Conservation (phyloP, 2,329 filamentous ascomycete genomes). For the Trichoderma simmonsii region DNA sequence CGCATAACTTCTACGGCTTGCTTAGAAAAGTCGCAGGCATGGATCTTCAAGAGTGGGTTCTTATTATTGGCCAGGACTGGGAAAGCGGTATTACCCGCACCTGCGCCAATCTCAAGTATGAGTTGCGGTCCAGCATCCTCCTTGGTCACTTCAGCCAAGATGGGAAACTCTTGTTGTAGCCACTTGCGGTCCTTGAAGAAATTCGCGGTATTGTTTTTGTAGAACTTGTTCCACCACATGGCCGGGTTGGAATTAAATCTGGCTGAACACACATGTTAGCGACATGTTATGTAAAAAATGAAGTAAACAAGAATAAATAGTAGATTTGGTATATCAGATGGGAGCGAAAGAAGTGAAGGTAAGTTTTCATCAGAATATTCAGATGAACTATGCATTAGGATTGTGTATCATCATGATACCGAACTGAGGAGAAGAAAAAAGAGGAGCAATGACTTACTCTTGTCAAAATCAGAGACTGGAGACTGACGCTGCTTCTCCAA, state of each 20-base stretch:
- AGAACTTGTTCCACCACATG: constrained; percentile 98
- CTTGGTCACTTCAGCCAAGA: constrained; percentile 72
- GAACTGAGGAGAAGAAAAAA: not conserved
- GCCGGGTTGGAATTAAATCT: constrained; percentile 88
- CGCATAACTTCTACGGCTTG: constrained; percentile 93
- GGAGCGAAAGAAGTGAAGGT: constrained; percentile 67
- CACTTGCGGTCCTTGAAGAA: constrained; percentile 99
- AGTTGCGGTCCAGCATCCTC: constrained; percentile 66
- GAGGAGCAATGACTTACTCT: constrained; percentile 53
- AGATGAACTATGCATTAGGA: constrained; percentile 68
- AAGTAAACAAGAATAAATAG: constrained; percentile 1
- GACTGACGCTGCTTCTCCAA: constrained; percentile 78
- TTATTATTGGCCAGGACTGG: constrained; percentile 81
- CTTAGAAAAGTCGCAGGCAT: constrained; percentile 95
- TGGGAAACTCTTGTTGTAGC: constrained; percentile 92
- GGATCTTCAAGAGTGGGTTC: constrained; percentile 77
- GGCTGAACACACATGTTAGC: constrained; percentile 49
- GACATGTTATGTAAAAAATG: not conserved
- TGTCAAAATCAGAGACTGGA: constrained; percentile 91
- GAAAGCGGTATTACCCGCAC: constrained; percentile 94
- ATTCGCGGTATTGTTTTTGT: constrained; percentile 94
- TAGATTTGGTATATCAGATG: constrained; percentile 54
- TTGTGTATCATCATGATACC: constrained; percentile 56
- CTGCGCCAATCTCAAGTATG: constrained; percentile 88
- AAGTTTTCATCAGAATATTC: constrained; percentile 61